Base-by-base conservation (phyloP, 495 filamentous ascomycete genomes). In the Jackrogersella minutella region DNA sequence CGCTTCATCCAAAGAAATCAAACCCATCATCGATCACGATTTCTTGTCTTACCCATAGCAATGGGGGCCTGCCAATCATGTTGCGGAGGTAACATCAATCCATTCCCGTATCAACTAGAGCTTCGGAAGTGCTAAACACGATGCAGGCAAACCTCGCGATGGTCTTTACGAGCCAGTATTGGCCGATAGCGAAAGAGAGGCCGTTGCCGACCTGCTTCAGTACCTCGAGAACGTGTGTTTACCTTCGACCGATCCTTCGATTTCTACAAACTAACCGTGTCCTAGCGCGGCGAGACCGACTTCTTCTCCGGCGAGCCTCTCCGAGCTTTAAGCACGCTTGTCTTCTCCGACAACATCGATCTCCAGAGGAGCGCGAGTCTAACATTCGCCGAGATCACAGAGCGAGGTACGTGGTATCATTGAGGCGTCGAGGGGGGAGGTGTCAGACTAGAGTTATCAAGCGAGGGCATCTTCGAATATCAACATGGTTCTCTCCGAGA, bases 291-390 rank as follows among this genome's bases (percentile, higher is more conserved):
- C 53, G 96, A 98, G 73, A 96, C 93, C 68, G 93, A 99, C 76
- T 99, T 99, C 86, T 99, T 99, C 80, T 88, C 91, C 21, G 95
- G 95, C 77, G 93, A 97, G 72, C 95, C 95, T n/a, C 87, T 99
- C 62, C 90, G 89, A 76, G 94, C 95, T 36, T 80, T 99, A 41
- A 97, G 91, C 80, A 98, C 93, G 3, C 84, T 99, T 2, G 95
- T 99, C 30, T 98, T 96, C 75, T 98, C 96, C 39, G 93, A 98
- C 72, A 99, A 99, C 82, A 92, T 99, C 74, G 96, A 99, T 70
- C 86, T 99, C 44, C 95, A 99, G 78, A 86, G 95, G 62, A 98
- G 96, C 78, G 95, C 95, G 11, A 97, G 93, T 77, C 86, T 99
- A 78, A 99, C 95, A 1, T 99, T 99, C 81, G 95, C 95, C 24